Base-by-base conservation (phyloP, 345 rosid species). In the Schrenkiella parvula region DNA sequence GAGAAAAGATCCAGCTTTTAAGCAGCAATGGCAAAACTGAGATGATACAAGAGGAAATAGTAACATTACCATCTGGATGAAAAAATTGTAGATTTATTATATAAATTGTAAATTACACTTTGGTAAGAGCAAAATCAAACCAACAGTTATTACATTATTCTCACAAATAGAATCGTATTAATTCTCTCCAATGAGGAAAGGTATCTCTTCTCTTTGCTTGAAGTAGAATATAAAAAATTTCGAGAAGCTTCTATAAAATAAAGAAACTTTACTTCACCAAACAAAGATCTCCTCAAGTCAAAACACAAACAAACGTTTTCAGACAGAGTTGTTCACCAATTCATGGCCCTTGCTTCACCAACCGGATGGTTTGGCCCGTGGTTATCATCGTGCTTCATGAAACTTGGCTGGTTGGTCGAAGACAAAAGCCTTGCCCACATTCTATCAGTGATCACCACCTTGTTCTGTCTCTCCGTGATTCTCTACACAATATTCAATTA, bases 361-460 rank as follows among this genome's bases (percentile, higher is more conserved):
- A 39, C 71, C 41, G 69, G 13, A 44, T 66, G 13, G 71, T 82
- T 83, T n/a, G 74, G 80, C 41, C 72, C 89, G 2, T 15, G 10
- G 12, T 22, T 55, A 52, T 82, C 85, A 48, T 82, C 85, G 1
- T 73, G 37, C 14, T 71, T 60, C 73, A 82, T 67, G 76, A 91
- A 91, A 76, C 93, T 91, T 0, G 97, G 96, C 70, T 91, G 97
- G 58, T 89, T 86, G 18, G 97, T 91, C 2, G 97, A 91, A 26
- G 97, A 89, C 71, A 91, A 68, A 32, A 91, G 90, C 80, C 97
- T 85, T 4, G 93, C 97, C 97, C 97, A 91, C 96, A 91, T 91
- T 75, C 93, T 83, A 64, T 91, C 97, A 1, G 97, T 91, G 58
- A 86, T 89, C 50, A 89, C 93, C 62, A 89, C 93, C 46, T 82